Percentiles rank a stretch among this genome's conserved stretches.
phyloP scores from a whole-genome alignment of 2,329 filamentous ascomycete genomes.

The Aureobasidium uvarum region DNA sequence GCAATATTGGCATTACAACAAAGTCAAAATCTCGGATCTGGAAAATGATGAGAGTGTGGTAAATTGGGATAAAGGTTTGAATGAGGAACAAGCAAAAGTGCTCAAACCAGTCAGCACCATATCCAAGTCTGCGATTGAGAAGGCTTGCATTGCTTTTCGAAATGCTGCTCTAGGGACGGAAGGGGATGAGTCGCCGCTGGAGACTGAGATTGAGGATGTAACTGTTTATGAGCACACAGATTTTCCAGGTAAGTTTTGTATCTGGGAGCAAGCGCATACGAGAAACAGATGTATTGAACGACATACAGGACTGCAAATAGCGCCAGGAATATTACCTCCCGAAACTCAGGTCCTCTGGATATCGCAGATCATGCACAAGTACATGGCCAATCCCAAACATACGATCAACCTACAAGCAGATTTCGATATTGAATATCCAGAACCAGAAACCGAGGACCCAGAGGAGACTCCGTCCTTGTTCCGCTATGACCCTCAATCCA shows the following conservation, averaged over 20 bases:
- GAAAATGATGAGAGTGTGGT: constrained; percentile 27
- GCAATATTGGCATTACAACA: constrained; percentile 30
- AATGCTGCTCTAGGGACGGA: constrained; percentile 23
- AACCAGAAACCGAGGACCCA: background rate
- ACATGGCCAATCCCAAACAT: constrained; percentile 28
- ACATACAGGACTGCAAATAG: constrained; percentile 26
- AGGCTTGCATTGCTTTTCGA: constrained; percentile 27
- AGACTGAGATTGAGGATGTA: constrained; percentile 32
- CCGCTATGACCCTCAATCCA: constrained; percentile 32
- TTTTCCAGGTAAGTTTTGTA: constrained; percentile 35
- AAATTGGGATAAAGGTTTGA: constrained; percentile 26
- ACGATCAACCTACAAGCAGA: constrained; percentile 28
- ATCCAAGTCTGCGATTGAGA: constrained; percentile 4
- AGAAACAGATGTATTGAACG: background rate
- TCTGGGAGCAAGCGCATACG: background rate
- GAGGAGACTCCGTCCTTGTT: constrained; percentile 35
- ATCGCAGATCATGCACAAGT: constrained; percentile 28
- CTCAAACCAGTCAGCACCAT: constrained; percentile 26
- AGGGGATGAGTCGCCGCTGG: constrained; percentile 7
- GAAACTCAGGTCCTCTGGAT: constrained; percentile 28
- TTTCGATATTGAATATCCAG: constrained; percentile 27
- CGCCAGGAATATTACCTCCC: constrained; percentile 25
- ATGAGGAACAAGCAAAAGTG: constrained; percentile 21
- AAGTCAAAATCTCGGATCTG: constrained; percentile 28
- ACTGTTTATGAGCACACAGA: constrained; percentile 41